Conservation (phyloP, 768 basidiomycete genomes). For the Boletus sp. region DNA sequence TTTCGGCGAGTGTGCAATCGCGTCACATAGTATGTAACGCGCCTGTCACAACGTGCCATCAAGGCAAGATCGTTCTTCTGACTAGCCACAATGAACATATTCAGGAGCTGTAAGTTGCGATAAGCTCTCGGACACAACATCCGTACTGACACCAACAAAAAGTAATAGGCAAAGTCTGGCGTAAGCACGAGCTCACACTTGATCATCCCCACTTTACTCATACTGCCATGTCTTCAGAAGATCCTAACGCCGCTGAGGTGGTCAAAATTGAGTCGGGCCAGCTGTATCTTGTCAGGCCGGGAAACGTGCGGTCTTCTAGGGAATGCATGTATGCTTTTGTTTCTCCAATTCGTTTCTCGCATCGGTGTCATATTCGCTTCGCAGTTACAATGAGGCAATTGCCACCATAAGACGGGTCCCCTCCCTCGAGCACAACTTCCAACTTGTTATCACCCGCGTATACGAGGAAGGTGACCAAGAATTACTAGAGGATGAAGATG, state of each 20-base stretch:
- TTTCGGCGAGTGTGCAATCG: background rate
- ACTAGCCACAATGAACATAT: slow-evolving; percentile 70
- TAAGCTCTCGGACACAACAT: slow-evolving; percentile 4
- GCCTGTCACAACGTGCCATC: slow-evolving; percentile 23
- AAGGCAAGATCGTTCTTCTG: slow-evolving; percentile 15
- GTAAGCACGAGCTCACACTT: slow-evolving; percentile 50
- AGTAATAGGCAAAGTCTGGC: slow-evolving; percentile 95
- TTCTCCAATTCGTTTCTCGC: background rate
- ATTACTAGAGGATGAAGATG: slow-evolving; percentile 89
- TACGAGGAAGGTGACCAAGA: slow-evolving; percentile 98
- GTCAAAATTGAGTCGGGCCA: slow-evolving; percentile 92
- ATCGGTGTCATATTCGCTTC: slow-evolving; percentile 1
- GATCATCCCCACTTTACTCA: slow-evolving; percentile 25
- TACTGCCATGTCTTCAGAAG: slow-evolving; percentile 56
- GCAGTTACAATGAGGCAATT: slow-evolving; percentile 93
- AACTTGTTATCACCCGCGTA: slow-evolving; percentile 93
- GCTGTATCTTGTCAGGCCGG: slow-evolving; percentile 87
- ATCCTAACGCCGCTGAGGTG: slow-evolving; percentile 92
- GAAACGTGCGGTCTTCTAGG: slow-evolving; percentile 84
- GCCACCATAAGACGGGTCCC: slow-evolving; percentile 87
- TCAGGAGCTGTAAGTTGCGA: slow-evolving; percentile 66
- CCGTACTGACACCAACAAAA: slow-evolving; percentile 20
- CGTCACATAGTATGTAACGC: slow-evolving; percentile 29
- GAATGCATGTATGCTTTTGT: slow-evolving; percentile 86
- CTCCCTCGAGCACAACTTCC: slow-evolving; percentile 73